Evolutionary conservation across 306 rosid genomes (phyloP), one percentile per base, ranked within the genome.

Genomic region (Heteromeles arbutifolia): DNA sequence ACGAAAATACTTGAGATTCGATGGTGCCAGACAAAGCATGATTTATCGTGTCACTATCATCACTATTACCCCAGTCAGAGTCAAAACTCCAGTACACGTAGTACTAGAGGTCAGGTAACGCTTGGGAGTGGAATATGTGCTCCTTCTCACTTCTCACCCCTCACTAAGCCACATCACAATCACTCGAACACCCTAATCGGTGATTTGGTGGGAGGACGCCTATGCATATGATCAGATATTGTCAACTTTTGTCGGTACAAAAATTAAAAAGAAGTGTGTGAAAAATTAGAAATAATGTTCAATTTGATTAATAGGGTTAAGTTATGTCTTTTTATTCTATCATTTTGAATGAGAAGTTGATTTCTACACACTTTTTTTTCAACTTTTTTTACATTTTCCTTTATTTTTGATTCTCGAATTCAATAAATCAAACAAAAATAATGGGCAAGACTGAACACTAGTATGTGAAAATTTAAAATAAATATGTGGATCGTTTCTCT

Each of bases 381-480:
- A 4, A 5, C 5, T 48, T 2, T 15, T 15, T 48, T 14, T 5
- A 5, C 19, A 0, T 48, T 17, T 15, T 17, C 5, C 8, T 34
- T 13, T 13, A 45, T 45, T 45, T 45, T 45, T 12, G 6, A 1
- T 12, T 4, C 6, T 45, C 5, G 1, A 0, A 13, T 45, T 45
- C 17, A 45, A 45, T 14, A 48, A 48, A 15, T 48, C 53, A 4
- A 48, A 48, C 8, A 48, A 48, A 48, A 14, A 1, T 5, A 48
- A 48, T 0, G 5, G 0, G 5, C 7, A 48, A 48, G 0, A 15
- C 0, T 14, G 5, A 15, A 48, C 19, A 14, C 0, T 8, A 14
- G 21, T 2, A 15, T 2, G 21, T 14, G 19, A 15, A 3, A 8
- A 41, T 48, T 15, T 14, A 48, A 48, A 17, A 15, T 14, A 3